These are phyloP conservation scores for Sambucus nigra DNA, from an alignment of 129 eudicot genomes.

Conservation along the genomic window DNA sequence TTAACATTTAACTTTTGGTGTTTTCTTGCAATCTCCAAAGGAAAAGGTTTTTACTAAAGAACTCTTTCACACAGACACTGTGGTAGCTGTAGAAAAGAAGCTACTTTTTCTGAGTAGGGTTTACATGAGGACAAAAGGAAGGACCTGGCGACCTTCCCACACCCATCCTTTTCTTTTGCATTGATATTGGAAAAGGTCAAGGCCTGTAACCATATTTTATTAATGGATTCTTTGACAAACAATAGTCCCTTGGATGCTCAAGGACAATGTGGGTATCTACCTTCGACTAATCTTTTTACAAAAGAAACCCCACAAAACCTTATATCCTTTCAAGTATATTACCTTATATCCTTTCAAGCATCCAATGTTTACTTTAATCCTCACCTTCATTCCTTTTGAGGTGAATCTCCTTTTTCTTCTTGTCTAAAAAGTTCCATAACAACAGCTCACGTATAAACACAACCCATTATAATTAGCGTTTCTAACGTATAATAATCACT, in stretches of 20 bases:
- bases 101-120: constrained; percentile 18
- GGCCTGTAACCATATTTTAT: constrained; percentile 34
- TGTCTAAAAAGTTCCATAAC: constrained; percentile 20
- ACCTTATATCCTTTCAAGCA: constrained; percentile 43
- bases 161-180: constrained; percentile 27
- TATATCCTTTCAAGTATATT: constrained; percentile 46
- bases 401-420: constrained; percentile 16
- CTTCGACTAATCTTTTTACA: constrained; percentile 21
- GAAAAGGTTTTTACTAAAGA: constrained; percentile 3
- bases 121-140: constrained; percentile 51
- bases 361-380: constrained; percentile 47
- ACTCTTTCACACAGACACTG: constrained; percentile 7
- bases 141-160: constrained; percentile 25
- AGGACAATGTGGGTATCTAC: constrained; percentile 49
- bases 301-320: constrained; percentile 38
- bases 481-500: no score
- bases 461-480: no score
- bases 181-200: constrained; percentile 31
- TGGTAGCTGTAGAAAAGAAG: constrained; percentile 21
- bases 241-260: constrained; percentile 37
- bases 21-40: constrained; percentile 9
- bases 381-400: constrained; percentile 69
- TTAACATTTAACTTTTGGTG: constrained; percentile 9
- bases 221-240: constrained; percentile 81
- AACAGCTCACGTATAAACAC: constrained; percentile 27